These are phyloP conservation scores for Hypericum perforatum DNA, from an alignment of 345 rosid genomes.

Conservation along the genomic window DNA sequence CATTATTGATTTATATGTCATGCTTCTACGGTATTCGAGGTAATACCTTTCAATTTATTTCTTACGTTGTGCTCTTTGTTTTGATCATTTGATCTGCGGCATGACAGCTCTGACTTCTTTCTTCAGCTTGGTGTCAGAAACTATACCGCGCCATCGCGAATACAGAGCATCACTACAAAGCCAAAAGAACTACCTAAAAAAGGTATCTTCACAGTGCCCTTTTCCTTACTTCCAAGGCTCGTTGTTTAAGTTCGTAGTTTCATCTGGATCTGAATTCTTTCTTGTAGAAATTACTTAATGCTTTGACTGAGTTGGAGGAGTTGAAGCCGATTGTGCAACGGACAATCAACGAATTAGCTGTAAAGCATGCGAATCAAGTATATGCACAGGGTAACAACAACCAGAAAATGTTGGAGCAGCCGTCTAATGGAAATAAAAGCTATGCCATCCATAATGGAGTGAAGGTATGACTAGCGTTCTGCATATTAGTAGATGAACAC, in stretches of 20 bases:
- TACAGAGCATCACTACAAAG: slow-evolving; percentile 38
- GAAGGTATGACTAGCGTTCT: slow-evolving; percentile 41
- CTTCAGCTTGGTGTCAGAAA: slow-evolving; percentile 83
- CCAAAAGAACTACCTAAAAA: slow-evolving; percentile 48
- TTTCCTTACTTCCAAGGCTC: not conserved
- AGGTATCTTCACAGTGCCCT: slow-evolving; percentile 27
- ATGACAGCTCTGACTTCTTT: slow-evolving; percentile 13
- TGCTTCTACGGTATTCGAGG: slow-evolving; percentile 97
- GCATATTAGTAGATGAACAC: slow-evolving; percentile 8
- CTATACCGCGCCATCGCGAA: slow-evolving; percentile 85
- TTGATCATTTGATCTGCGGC: slow-evolving; percentile 2
- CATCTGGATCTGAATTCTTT: slow-evolving; percentile 12
- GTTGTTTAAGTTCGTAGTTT: slow-evolving; percentile 14
- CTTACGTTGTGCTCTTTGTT: not conserved
- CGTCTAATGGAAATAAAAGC: slow-evolving; percentile 36
- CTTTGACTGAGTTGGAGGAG: slow-evolving; percentile 70
- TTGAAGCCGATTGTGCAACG: slow-evolving; percentile 72
- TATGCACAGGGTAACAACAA: slow-evolving; percentile 22
- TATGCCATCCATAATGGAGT: slow-evolving; percentile 24
- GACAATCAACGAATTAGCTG: slow-evolving; percentile 46
- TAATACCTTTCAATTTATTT: slow-evolving; percentile 15
- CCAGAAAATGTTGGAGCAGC: slow-evolving; percentile 35
- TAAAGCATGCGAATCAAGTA: slow-evolving; percentile 31
- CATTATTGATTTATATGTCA: slow-evolving; percentile 69
- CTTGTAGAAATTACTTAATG: slow-evolving; percentile 52